Evolutionary conservation across 306 rosid genomes (phyloP).

Genomic region (Dalbergia oliveri): DNA sequence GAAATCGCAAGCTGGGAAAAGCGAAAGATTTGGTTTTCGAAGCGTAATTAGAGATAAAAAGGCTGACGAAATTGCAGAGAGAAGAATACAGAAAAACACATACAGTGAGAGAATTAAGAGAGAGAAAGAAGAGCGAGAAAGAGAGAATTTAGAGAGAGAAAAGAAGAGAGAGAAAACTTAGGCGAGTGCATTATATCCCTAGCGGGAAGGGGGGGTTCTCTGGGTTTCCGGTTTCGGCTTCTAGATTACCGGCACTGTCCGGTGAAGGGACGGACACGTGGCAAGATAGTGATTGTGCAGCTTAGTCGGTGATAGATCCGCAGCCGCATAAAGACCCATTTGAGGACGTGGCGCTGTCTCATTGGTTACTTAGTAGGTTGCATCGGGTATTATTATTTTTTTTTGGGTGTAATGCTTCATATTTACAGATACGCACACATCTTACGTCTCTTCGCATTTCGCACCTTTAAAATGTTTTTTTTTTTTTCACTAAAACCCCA

Average conservation of each 20-base stretch:
- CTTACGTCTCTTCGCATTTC: background rate
- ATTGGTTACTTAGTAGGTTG: background rate
- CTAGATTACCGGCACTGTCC: constrained; percentile 5
- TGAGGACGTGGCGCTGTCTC: background rate
- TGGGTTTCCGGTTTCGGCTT: background rate
- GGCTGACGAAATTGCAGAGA: constrained; percentile 26
- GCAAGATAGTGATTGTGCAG: background rate
- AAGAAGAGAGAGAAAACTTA: background rate
- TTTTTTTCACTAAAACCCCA: no score
- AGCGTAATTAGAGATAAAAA: constrained; percentile 21
- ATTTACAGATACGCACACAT: background rate
- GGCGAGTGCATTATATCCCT: constrained; percentile 27
- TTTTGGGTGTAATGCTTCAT: background rate
- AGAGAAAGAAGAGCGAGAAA: background rate
- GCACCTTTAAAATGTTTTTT: no score
- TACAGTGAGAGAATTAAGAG: constrained; percentile 29
- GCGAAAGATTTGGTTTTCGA: constrained; percentile 39
- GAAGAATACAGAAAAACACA: background rate
- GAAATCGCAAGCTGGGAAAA: constrained; percentile 56
- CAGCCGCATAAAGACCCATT: constrained; percentile 1
- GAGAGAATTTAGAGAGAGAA: no score
- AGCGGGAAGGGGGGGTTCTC: constrained; percentile 8
- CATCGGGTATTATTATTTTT: background rate
- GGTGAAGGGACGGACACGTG: constrained; percentile 17
- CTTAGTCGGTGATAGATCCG: constrained; percentile 40